Conservation (phyloP, 768 basidiomycete species). For the Naematelia encephala region DNA sequence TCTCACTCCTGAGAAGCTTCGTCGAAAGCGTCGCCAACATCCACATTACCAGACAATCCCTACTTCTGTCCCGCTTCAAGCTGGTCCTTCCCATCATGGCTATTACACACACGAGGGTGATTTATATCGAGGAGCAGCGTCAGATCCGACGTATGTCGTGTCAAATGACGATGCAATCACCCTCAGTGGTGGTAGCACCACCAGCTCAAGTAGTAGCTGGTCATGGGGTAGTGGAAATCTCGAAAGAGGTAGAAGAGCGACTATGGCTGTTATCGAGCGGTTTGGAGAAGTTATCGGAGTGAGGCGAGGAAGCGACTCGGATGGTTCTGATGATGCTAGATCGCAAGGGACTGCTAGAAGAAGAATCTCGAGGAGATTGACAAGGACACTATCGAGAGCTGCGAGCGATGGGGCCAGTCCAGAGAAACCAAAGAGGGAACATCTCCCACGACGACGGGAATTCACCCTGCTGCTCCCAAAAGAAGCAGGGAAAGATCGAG, state of each 20-base stretch:
- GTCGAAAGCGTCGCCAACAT: constrained; percentile 22
- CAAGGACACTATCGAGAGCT: constrained; percentile 24
- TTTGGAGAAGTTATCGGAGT: constrained; percentile 45
- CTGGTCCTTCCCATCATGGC: constrained; percentile 33
- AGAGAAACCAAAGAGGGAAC: constrained; percentile 32
- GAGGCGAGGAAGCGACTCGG: constrained; percentile 36
- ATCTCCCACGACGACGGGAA: constrained; percentile 32
- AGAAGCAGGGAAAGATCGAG: constrained; percentile 25
- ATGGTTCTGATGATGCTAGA: constrained; percentile 12
- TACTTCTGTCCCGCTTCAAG: constrained; percentile 13
- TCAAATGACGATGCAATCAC: constrained; percentile 36
- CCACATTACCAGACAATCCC: constrained; percentile 6
- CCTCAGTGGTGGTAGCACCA: constrained; percentile 24
- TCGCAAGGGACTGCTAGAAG: constrained; percentile 11
- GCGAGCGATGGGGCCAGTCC: constrained; percentile 12
- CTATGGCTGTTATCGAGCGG: constrained; percentile 36
- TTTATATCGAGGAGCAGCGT: constrained; percentile 35
- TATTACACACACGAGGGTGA: constrained; percentile 39
- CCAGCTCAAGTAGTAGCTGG: constrained; percentile 32
- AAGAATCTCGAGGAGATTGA: constrained; percentile 18
- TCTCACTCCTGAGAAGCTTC: constrained; percentile 38
- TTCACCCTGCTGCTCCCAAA: constrained; percentile 44
- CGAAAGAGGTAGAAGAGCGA: constrained; percentile 37
- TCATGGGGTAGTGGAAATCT: constrained; percentile 34
- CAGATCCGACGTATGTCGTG: constrained; percentile 22